These are phyloP conservation scores for Coriolopsis trogii DNA, from an alignment of 1,284 basidiomycete genomes.

Conservation along the genomic window DNA sequence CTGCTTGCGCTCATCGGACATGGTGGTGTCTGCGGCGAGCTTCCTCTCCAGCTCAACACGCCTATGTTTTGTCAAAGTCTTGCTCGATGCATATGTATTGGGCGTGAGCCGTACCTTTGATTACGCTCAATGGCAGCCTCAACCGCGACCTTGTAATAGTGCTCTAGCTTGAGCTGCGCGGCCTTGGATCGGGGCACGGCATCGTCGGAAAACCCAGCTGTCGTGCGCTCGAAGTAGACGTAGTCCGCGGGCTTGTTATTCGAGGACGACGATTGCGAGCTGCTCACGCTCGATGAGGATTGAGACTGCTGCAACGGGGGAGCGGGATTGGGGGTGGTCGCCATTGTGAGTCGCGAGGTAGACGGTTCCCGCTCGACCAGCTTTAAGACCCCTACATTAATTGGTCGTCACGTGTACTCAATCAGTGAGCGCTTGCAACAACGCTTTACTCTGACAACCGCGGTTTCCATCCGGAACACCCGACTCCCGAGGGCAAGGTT, in stretches of 20 bases:
- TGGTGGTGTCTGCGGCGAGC: slow-evolving; percentile 73
- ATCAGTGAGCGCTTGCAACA: slow-evolving; percentile 11
- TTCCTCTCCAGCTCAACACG: slow-evolving; percentile 93
- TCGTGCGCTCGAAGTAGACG: slow-evolving; percentile 94
- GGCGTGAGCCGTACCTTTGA: slow-evolving; percentile 47
- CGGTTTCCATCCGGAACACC: background rate
- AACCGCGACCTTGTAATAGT: slow-evolving; percentile 95
- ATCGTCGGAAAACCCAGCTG: slow-evolving; percentile 83
- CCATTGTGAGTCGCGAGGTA: slow-evolving; percentile 23
- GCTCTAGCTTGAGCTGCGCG: slow-evolving; percentile 96
- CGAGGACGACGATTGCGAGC: slow-evolving; percentile 26
- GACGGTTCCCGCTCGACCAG: slow-evolving; percentile 18
- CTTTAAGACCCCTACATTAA: slow-evolving; percentile 23
- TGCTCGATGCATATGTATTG: background rate
- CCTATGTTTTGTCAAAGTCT: slow-evolving; percentile 43
- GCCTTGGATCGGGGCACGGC: slow-evolving; percentile 92
- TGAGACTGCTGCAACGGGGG: slow-evolving; percentile 29
- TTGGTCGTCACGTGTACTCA: slow-evolving; percentile 23
- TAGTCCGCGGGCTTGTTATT: slow-evolving; percentile 70
- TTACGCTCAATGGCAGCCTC: slow-evolving; percentile 85
- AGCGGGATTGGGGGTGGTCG: slow-evolving; percentile 29
- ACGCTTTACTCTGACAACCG: background rate
- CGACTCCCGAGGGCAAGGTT: background rate
- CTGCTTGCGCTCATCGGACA: slow-evolving; percentile 84
- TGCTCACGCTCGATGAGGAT: slow-evolving; percentile 34